These are phyloP conservation scores for Chamaenerion angustifolium DNA, from an alignment of 345 rosid species.

Conservation along the genomic window DNA sequence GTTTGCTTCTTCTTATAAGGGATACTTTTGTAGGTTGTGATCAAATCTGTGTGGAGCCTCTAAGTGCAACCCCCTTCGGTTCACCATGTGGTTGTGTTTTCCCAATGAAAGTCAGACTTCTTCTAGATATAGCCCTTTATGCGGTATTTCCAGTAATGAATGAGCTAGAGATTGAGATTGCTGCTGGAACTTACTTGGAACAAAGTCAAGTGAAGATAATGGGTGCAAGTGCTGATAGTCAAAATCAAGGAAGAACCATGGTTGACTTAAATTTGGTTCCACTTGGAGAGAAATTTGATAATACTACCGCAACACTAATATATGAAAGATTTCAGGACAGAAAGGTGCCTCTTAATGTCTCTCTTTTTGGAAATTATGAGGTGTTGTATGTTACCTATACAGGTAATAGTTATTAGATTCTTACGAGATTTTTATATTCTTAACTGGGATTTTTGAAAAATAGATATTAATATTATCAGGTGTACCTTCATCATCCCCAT, in stretches of 20 bases:
- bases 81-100: conserved; percentile 96
- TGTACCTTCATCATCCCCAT: conserved; percentile 71
- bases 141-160: conserved; percentile 76
- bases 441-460: too few relatives aligned
- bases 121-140: conserved; percentile 64
- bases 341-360: conserved; percentile 57
- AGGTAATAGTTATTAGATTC: conserved; percentile 33
- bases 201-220: conserved; percentile 97
- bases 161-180: conserved; percentile 91
- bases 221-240: conserved; percentile 94
- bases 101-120: conserved; percentile 93
- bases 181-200: conserved; percentile 79
- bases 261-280: conserved; percentile 94
- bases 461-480: conserved; percentile 25
- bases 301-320: conserved; percentile 76
- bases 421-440: background rate
- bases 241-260: conserved; percentile 71
- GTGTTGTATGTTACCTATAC: conserved; percentile 65
- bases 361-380: conserved; percentile 78
- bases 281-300: conserved; percentile 94
- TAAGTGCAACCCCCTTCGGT: conserved; percentile 77
- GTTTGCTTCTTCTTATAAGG: background rate
- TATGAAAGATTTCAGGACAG: conserved; percentile 64
- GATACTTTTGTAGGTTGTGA: conserved; percentile 56
- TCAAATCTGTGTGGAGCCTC: conserved; percentile 80